Evolutionary conservation across 306 rosid genomes (phyloP).

Genomic region (Trifolium subterraneum): DNA sequence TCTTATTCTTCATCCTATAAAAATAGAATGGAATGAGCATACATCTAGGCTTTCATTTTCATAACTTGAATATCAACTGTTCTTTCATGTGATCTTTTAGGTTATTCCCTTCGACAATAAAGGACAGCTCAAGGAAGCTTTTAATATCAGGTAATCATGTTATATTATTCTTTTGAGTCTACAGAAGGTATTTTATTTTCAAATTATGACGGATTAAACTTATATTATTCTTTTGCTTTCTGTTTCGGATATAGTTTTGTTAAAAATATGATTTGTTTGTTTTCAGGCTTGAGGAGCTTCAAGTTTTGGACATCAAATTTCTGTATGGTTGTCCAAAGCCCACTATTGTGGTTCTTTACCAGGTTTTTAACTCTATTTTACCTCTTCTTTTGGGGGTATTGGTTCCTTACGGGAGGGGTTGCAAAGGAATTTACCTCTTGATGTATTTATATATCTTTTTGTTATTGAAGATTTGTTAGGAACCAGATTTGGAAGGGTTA

Average conservation of each 20-base stretch:
- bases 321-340: conserved; percentile 96
- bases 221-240: neutral
- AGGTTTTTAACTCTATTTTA: conserved; percentile 54
- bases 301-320: conserved; percentile 95
- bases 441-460: no score
- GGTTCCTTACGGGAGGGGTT: neutral
- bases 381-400: conserved; percentile 29
- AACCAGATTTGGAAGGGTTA: neutral
- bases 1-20: conserved; percentile 13
- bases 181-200: neutral
- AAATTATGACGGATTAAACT: no score
- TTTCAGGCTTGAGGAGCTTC: conserved; percentile 99
- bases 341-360: conserved; percentile 96
- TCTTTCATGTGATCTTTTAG: conserved; percentile 57
- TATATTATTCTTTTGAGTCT: conserved; percentile 16
- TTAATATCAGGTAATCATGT: conserved; percentile 79
- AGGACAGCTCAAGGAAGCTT: conserved; percentile 98
- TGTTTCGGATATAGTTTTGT: conserved; percentile 13
- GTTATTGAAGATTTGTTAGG: no score
- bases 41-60: neutral
- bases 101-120: conserved; percentile 96
- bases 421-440: no score
- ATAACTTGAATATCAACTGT: conserved; percentile 20
- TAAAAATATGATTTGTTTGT: conserved; percentile 35
- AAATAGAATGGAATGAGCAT: conserved; percentile 21